phyloP scores from a whole-genome alignment of 2,329 filamentous ascomycete species.

The Pestalotiopsis sp. region DNA sequence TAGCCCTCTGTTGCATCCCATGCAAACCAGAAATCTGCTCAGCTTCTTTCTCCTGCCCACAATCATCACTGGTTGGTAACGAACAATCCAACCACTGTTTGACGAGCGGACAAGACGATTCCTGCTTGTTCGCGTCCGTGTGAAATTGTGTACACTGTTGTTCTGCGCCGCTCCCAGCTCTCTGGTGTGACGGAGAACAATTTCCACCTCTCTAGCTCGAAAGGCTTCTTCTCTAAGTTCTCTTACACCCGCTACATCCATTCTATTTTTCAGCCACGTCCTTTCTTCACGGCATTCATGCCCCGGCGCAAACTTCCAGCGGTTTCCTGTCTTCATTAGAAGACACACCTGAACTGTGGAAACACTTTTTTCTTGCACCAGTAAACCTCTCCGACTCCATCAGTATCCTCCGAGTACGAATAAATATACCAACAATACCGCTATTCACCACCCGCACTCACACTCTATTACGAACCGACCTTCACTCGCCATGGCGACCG shows the following conservation, averaged over 20 bases:
- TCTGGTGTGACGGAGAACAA: background rate
- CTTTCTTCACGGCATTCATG: background rate
- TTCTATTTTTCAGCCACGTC: background rate
- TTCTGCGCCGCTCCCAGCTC: background rate
- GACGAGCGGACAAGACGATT: background rate
- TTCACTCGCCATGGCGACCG: conserved; percentile 8
- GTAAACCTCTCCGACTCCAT: background rate
- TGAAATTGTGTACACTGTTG: background rate
- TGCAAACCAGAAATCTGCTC: background rate
- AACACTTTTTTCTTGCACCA: background rate
- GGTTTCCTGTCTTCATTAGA: background rate
- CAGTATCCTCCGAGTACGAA: background rate
- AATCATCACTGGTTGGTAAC: background rate
- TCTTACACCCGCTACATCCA: background rate
- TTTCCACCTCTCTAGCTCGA: background rate
- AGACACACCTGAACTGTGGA: background rate
- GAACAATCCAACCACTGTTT: background rate
- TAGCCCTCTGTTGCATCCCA: background rate
- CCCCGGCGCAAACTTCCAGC: background rate
- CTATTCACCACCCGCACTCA: background rate
- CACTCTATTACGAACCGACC: background rate
- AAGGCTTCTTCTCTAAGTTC: background rate
- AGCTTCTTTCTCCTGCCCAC: background rate
- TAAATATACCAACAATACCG: background rate
- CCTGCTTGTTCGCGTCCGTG: background rate